Evolutionary conservation across 2,329 filamentous ascomycete genomes (phyloP), one percentile per base, ranked within the genome.

Genomic region (Zalaria obscura): DNA sequence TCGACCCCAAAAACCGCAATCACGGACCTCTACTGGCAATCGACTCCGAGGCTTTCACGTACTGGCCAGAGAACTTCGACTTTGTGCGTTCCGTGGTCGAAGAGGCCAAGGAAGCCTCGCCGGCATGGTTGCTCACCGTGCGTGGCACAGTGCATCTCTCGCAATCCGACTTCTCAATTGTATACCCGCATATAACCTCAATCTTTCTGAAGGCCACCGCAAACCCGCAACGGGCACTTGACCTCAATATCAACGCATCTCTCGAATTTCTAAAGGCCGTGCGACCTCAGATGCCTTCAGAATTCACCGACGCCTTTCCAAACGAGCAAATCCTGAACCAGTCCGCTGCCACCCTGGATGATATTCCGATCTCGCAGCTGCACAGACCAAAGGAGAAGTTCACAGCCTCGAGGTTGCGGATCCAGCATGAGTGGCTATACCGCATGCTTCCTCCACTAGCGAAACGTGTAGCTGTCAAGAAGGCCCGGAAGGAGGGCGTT

Each of bases 1-100:
- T 32, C n/a, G 29, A 42, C 3, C 35, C 43, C 10, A 39, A 34
- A n/a, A 42, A 43, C 26, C 62, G 65, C 10, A 68, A 72, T 36
- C 60, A 63, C 32, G 65, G 69, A 8, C 78, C 78, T 4, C 52
- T 82, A 5, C 64, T 83, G 4, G 73, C 72, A 3, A 75, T 83
- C 52, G 79, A 78, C 38, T 75, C 70, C 4, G 78, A 83, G 55
- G 78, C 76, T 0, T 82, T 82, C 59, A 80, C 80, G 66, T 78
- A 81, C 57, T 82, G 78, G 78, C 67, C 72, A 25, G 64, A 68
- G 2, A 83, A 81, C 46, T 79, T 78, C 51, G 60, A 73, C 34
- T 66, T 70, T 31, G 66, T 80, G 6, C 65, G 70, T 46, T 61
- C 64, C 0, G 61, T 82, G 10, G 73, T 75, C 53, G 59, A 68